Evolutionary conservation across 116 monocot genomes (phyloP).

Genomic region (Cymodocea nodosa): DNA sequence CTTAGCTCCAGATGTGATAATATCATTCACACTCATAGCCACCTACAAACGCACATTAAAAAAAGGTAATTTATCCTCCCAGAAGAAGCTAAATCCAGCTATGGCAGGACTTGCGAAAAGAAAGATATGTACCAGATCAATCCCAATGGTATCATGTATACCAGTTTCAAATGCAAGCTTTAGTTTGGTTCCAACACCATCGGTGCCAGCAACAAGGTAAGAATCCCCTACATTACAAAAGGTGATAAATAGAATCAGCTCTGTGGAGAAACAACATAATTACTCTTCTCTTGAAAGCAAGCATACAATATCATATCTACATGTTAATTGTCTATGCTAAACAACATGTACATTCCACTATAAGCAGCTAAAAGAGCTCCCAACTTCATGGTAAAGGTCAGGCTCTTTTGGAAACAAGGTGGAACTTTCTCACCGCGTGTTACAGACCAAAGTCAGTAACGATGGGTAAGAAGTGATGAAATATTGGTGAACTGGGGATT

Average conservation of each 20-base stretch:
- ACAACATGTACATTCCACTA: too few relatives aligned
- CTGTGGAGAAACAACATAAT: too few relatives aligned
- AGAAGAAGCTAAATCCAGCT: neutral
- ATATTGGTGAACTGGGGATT: too few relatives aligned
- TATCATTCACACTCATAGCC: conserved; percentile 99
- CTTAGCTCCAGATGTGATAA: conserved; percentile 95
- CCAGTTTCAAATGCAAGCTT: conserved; percentile 98
- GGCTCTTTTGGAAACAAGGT: too few relatives aligned
- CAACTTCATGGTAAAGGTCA: too few relatives aligned
- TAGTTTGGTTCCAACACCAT: conserved; percentile 97
- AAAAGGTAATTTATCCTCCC: neutral
- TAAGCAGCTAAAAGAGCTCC: too few relatives aligned
- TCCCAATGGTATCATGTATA: conserved; percentile 92
- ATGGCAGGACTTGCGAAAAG: neutral
- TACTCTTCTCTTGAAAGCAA: too few relatives aligned
- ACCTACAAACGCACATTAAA: conserved; percentile 30
- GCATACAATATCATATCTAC: too few relatives aligned
- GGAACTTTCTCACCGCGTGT: too few relatives aligned
- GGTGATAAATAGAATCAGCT: neutral
- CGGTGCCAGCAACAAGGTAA: conserved; percentile 93
- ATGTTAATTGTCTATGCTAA: too few relatives aligned
- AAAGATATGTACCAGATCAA: conserved; percentile 57
- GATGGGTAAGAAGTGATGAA: too few relatives aligned
- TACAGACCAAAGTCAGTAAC: too few relatives aligned
- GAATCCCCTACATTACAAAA: conserved; percentile 60